Evolutionary conservation across 768 basidiomycete species (phyloP), one percentile per base, ranked within the genome.

Genomic region (Podaxis pistillaris): DNA sequence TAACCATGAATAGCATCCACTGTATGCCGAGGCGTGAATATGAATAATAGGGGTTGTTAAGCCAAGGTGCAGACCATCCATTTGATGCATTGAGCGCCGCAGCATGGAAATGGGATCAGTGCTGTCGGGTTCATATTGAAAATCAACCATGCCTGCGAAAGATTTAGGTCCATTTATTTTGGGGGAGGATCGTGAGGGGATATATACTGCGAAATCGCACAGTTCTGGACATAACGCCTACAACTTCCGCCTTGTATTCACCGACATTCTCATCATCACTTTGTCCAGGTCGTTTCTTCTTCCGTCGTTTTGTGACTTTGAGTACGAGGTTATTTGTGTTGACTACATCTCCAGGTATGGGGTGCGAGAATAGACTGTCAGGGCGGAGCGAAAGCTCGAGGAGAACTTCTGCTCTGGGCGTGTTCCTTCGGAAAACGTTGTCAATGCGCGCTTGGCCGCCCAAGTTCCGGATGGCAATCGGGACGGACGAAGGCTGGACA

Each of bases 161-260:
- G 40, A 46, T n/a, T 62, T 38, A 51, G 13, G 63, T 55, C n/a
- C n/a, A 50, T 56, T 30, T 59, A 44, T 12, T 24, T 50, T 47
- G n/a, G 40, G 24, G 9, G 38, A 63, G 26, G 24, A 17, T 46
- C 8, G 59, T 40, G 46, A 65, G 19, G 51, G 19, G 22, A 41
- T 19, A 79, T 89, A 75, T 70, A 96, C 96, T 89, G 75, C 96
- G 84, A 77, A 98, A 98, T 58, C 96, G 83, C 56, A 87, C 90
- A 3, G 94, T 93, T 76, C 90, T 94, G 0, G 86, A 78, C n/a
- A 91, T 80, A 12, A 88, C 74, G 0, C 96, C 96, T 7, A 92
- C 73, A 0, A 89, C 82, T 62, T 91, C 83, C 13, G 86, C 81
- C 1, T 82, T 89, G 73, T 90, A 96, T 69, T 94, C 87, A 12